Base-by-base conservation (phyloP, 169 alveolate genomes). In the Plasmodium billcollinsi region DNA sequence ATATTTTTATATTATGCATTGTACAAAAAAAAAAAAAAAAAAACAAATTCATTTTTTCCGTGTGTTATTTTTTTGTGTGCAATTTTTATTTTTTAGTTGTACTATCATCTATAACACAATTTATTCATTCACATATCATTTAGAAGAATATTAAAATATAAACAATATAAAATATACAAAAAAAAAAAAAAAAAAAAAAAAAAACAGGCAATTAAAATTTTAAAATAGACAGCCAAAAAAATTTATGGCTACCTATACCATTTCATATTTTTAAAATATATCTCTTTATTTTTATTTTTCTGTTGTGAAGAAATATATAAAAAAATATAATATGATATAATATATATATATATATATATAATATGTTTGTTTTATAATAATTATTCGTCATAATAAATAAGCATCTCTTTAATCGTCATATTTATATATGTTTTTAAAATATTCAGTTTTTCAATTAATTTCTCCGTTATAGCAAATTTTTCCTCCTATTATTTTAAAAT, bases 31-130 rank as follows among this genome's bases (percentile, higher is more conserved):
- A 73, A 56, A 73, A 26, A 73, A 73, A 73, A 52, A n/a, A n/a
- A n/a, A n/a, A n/a, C n/a, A n/a, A 72, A 75, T 75, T 71, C 18
- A 75, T 67, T 75, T 71, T 75, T 75, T 74, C 62, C 52, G 89
- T 75, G 89, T 75, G 74, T 63, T 9, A 21, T 63, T 62, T 29
- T 29, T 29, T 54, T 12, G 85, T 72, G 85, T 72, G 85, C 85
- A 72, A 49, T 18, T 47, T 45, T 69, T 18, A 56, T 66, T 75
- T 52, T 54, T 29, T 29, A 29, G 5, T 29, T 29, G 5, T 29
- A 29, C 39, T 29, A 29, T 29, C 39, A 29, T 29, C 39, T 29
- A 29, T 29, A 29, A 29, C 39, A 29, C 39, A 29, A 29, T 29
- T 29, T 29, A 29, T 29, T 29, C 5, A 29, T 29, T 29, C 39